Base-by-base conservation (phyloP, 164 flowering plant species). In the Annona squamosa region DNA sequence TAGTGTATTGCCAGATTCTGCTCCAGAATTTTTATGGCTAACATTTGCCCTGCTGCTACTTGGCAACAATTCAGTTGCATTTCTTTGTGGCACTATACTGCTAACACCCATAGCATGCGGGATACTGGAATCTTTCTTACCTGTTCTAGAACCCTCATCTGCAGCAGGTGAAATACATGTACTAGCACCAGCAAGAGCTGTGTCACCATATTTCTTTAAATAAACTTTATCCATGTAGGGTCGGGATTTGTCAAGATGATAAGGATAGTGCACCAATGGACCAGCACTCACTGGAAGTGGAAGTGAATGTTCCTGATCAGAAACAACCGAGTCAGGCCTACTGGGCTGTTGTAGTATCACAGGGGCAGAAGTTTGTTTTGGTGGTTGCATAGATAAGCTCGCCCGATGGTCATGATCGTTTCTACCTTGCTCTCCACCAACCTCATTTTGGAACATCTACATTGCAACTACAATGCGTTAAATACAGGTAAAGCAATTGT, bases 141-240 rank as follows among this genome's bases (percentile, higher is more conserved):
- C 97, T 46, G 97, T 92, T 84, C 99, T 85, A n/a, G 97, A 94
- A 56, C 99, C 97, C 78, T 94, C 99, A 84, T 94, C 99, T 75
- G 97, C 95, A 69, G 93, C 98, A 41, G 88, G 76, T 56, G 97
- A 81, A 72, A 87, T 80, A 63, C 81, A 47, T 42, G 93, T 85
- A 72, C 85, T 80, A 16, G 79, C 77, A 81, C 81, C 82, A 57
- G 82, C 71, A 52, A 9, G 59, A 52, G 59, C 13, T 52, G 59
- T 52, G 37, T 91, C 97, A 77, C 84, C 82, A 52, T 81, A 85
- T 74, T 78, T 82, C 76, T 78, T 84, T 44, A 91, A 73, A 74
- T 81, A 78, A 18, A 74, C 61, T 69, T 86, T 91, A 78, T 86
- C 90, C 59, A 77, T 73, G 65, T 79, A 80, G 66, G 88, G 81